Conservation (phyloP, 148 eudicot genomes). For the Camellia sinensis region DNA sequence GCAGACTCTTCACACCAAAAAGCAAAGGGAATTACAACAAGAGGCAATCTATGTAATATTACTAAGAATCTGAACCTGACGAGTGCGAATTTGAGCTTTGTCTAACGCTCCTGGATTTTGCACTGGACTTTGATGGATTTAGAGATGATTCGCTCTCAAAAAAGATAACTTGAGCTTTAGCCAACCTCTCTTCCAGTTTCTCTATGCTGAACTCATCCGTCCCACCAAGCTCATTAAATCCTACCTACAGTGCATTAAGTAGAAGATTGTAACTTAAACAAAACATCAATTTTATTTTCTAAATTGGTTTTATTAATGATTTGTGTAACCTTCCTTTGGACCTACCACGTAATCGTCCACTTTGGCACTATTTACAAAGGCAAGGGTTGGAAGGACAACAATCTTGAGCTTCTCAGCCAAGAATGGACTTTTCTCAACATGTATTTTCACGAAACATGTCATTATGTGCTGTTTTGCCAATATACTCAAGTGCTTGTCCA, state of each 20-base stretch:
- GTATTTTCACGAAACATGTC: slow-evolving; percentile 80
- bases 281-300: not conserved
- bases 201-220: slow-evolving; percentile 87
- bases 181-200: slow-evolving; percentile 88
- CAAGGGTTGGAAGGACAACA: slow-evolving; percentile 89
- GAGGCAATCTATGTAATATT: slow-evolving; percentile 11
- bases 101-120: slow-evolving; percentile 60
- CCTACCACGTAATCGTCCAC: slow-evolving; percentile 95
- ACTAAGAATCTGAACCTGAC: slow-evolving; percentile 93
- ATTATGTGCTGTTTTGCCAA: slow-evolving; percentile 90
- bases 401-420: slow-evolving; percentile 87
- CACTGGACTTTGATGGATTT: slow-evolving; percentile 47
- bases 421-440: slow-evolving; percentile 94
- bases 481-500: slow-evolving; percentile 85
- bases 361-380: slow-evolving; percentile 82
- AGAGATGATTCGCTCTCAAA: slow-evolving; percentile 83
- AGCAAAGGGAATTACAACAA: slow-evolving; percentile 5
- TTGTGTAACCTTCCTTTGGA: slow-evolving; percentile 3
- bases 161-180: slow-evolving; percentile 63
- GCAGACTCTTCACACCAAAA: not conserved
- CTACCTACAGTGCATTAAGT: slow-evolving; percentile 50
- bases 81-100: slow-evolving; percentile 61
- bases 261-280: not conserved
- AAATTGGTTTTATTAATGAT: not conserved
- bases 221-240: slow-evolving; percentile 93